A percentile compares a stretch with the other conserved stretches of the same genome.
Conservation (phyloP, 345 rosid species). For the Brassica napus region DNA sequence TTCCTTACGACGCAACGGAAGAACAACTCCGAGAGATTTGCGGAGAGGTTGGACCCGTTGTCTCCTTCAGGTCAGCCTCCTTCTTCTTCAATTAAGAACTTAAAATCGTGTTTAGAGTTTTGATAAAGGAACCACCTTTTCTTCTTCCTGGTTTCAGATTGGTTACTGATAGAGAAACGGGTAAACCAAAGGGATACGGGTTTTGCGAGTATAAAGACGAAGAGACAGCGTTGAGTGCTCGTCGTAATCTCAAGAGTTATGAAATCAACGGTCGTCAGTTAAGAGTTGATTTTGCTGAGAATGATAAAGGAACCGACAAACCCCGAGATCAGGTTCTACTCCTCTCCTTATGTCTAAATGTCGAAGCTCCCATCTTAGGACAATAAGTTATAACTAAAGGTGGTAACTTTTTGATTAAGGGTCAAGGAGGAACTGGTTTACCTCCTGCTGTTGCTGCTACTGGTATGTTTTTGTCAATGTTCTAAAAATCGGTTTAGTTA, state of each 20-base stretch:
- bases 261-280: slow-evolving; percentile 92
- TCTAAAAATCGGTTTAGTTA: background rate
- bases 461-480: background rate
- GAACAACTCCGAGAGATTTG: slow-evolving; percentile 96
- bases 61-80: slow-evolving; percentile 86
- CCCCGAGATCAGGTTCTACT: slow-evolving; percentile 71
- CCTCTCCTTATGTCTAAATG: background rate
- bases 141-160: slow-evolving; percentile 53
- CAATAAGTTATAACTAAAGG: background rate
- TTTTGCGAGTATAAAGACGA: slow-evolving; percentile 99
- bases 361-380: background rate
- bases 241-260: slow-evolving; percentile 95
- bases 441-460: background rate
- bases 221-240: slow-evolving; percentile 97
- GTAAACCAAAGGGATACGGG: slow-evolving; percentile 97
- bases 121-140: background rate
- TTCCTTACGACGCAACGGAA: slow-evolving; percentile 97
- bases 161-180: slow-evolving; percentile 94
- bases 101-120: slow-evolving; percentile 6
- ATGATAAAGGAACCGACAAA: slow-evolving; percentile 86
- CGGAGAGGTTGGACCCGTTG: slow-evolving; percentile 97
- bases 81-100: background rate
- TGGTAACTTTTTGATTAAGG: background rate
- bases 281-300: slow-evolving; percentile 99
- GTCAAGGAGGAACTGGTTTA: background rate